Base-by-base conservation (phyloP, 371 early-diverging fungal genomes). In the Apophysomyces sp. region DNA sequence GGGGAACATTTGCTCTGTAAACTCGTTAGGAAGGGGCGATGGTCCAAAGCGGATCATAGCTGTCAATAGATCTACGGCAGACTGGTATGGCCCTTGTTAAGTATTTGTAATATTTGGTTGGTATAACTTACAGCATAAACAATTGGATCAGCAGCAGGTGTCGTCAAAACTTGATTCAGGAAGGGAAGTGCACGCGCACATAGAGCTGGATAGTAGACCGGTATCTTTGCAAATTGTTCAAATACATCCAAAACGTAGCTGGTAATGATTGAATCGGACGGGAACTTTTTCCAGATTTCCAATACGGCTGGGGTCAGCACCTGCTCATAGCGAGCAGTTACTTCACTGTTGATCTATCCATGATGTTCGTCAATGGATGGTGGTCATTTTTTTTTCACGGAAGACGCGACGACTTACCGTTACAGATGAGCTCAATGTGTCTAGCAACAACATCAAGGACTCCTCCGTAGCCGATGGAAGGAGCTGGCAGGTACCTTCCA, bases 1-100 rank as follows among this genome's bases (percentile, higher is more conserved):
- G n/a, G 92, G 94, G 74, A 94, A 94, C 61, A 94, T 80, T 54
- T 87, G 80, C 6, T 86, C 77, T 1, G 91, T 84, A 58, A 93
- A 94, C 40, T 82, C 84, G 0, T 78, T 69, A 11, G 95, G 92
- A 52, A 95, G 71, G 8, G 95, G 92, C 4, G 88, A 83, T 3
- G 90, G 82, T 0, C 81, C 90, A 8, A 77, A 86, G 8, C 72
- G 68, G 30, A 89, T 74, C 61, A 94, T 76, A 26, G 81, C 83
- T 9, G 86, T 68, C 28, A 92, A 70, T 36, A 93, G 61, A 63
- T 93, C 93, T 27, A 95, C 76, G 9, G 92, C 92, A 30, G 89
- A 89, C 75, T 88, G 66, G 63, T 30, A 56, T 26, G 34, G 36
- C 29, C 24, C 31, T 26, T 18, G 30, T 21, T 29, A 27, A 36